A percentile compares a stretch with the other conserved stretches of the same genome.
phyloP scores from a whole-genome alignment of 768 basidiomycete species.

The Brasilioporus rufonigricans region DNA sequence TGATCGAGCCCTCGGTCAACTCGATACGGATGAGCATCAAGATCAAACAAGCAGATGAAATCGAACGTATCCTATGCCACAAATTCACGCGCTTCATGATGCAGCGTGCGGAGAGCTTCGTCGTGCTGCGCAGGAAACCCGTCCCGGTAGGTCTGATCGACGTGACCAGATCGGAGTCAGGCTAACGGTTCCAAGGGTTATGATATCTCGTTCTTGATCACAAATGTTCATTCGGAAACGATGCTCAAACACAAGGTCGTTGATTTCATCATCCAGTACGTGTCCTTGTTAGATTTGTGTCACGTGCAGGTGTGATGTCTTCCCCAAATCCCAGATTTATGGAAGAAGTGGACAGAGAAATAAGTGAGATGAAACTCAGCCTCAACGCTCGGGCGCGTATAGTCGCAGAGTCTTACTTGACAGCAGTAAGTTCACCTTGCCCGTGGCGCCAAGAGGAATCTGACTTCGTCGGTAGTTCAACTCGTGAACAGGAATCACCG shows the following conservation, averaged over 20 bases:
- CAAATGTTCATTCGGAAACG: slow-evolving; percentile 93
- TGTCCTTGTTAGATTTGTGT: slow-evolving; percentile 17
- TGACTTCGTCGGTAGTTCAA: slow-evolving; percentile 23
- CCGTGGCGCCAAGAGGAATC: background rate
- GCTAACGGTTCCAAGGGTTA: slow-evolving; percentile 67
- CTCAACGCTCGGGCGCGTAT: slow-evolving; percentile 95
- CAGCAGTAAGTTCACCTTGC: slow-evolving; percentile 59
- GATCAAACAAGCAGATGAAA: slow-evolving; percentile 99
- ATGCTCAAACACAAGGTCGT: slow-evolving; percentile 99
- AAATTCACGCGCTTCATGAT: slow-evolving; percentile 99
- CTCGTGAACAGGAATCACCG: slow-evolving; percentile 15
- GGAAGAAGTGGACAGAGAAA: slow-evolving; percentile 99
- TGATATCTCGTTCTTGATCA: slow-evolving; percentile 97
- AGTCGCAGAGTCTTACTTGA: slow-evolving; percentile 94
- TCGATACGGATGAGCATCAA: slow-evolving; percentile 95
- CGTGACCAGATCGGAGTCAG: slow-evolving; percentile 6
- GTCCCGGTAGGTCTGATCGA: slow-evolving; percentile 58
- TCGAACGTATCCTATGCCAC: slow-evolving; percentile 94
- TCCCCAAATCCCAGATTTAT: slow-evolving; percentile 70
- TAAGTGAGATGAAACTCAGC: slow-evolving; percentile 98
- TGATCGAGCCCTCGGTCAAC: slow-evolving; percentile 97
- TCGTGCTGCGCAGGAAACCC: slow-evolving; percentile 93
- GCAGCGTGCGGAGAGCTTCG: slow-evolving; percentile 96
- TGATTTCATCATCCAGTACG: slow-evolving; percentile 98
- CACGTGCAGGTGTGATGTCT: background rate